These are phyloP conservation scores for Malassezia furfur DNA, from an alignment of 1,284 basidiomycete genomes.

Conservation along the genomic window DNA sequence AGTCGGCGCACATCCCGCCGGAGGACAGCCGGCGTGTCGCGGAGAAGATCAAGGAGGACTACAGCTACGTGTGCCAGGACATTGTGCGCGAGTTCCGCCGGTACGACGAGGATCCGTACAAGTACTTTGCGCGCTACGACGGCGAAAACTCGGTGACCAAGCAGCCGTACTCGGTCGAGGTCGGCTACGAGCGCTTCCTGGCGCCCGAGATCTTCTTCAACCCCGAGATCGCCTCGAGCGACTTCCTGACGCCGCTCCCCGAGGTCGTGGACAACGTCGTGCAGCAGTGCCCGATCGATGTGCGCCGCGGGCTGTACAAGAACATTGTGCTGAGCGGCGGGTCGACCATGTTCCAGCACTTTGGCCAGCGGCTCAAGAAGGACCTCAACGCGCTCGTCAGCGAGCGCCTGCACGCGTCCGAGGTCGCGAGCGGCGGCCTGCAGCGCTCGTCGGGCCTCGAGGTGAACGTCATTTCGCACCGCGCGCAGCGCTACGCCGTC, in stretches of 20 bases:
- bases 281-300: conserved; percentile 89
- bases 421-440: conserved; percentile 63
- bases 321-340: conserved; percentile 90
- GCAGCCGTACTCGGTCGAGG: conserved; percentile 79
- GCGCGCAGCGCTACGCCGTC: conserved; percentile 91
- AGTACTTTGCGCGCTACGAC: conserved; percentile 87
- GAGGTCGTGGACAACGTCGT: conserved; percentile 95
- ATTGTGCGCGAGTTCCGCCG: conserved; percentile 98
- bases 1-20: conserved; percentile 79
- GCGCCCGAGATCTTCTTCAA: conserved; percentile 99
- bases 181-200: conserved; percentile 97
- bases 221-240: conserved; percentile 94
- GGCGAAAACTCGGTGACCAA: conserved; percentile 89
- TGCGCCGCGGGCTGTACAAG: conserved; percentile 86
- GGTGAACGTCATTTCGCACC: conserved; percentile 84
- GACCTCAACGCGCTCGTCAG: conserved; percentile 92
- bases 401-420: conserved; percentile 70
- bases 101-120: conserved; percentile 91
- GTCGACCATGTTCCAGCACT: conserved; percentile 97
- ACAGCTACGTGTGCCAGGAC: conserved; percentile 94
- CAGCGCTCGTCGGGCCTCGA: conserved; percentile 53
- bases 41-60: conserved; percentile 93
- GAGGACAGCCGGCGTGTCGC: conserved; percentile 90
- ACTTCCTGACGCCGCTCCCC: conserved; percentile 93
- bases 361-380: conserved; percentile 85